Evolutionary conservation across 176 grass and related monocot species (phyloP).

Genomic region (Paspalum vaginatum): DNA sequence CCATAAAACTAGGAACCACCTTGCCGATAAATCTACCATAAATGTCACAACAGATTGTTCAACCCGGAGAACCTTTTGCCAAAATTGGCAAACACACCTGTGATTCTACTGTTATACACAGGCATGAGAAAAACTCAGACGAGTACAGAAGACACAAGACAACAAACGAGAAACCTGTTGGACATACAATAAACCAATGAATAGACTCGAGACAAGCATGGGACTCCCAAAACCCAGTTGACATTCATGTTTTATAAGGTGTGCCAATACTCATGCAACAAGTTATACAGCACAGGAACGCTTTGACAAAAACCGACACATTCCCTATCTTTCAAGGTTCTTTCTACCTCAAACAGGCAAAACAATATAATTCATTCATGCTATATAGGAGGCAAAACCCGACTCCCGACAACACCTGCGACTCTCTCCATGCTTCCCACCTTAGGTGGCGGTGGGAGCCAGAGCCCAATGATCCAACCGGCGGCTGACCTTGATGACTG

Average conservation of each 20-base stretch:
- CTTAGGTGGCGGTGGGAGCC: conserved; percentile 18
- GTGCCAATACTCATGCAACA: conserved; percentile 46
- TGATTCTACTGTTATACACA: conserved; percentile 21
- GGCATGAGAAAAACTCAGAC: background rate
- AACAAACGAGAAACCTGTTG: background rate
- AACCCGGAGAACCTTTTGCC: background rate
- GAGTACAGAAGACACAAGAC: background rate
- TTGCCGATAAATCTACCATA: background rate
- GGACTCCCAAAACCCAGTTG: conserved; percentile 54
- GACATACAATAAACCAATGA: conserved; percentile 43
- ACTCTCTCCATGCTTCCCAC: conserved; percentile 44
- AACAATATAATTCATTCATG: conserved; percentile 52
- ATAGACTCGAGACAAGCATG: conserved; percentile 38
- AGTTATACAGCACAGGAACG: conserved; percentile 51
- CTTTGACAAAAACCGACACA: conserved; percentile 51
- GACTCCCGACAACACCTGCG: conserved; percentile 47
- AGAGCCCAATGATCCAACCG: conserved; percentile 48
- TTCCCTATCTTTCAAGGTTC: conserved; percentile 54
- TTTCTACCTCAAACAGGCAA: conserved; percentile 55
- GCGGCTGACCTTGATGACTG: conserved; percentile 50
- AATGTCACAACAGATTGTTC: background rate
- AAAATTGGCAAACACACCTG: background rate
- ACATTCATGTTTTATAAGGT: conserved; percentile 55
- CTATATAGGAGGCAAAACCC: conserved; percentile 69
- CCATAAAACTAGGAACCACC: conserved; percentile 35